phyloP scores from a whole-genome alignment of 441 rosid genomes.

The Melastoma candidum region DNA sequence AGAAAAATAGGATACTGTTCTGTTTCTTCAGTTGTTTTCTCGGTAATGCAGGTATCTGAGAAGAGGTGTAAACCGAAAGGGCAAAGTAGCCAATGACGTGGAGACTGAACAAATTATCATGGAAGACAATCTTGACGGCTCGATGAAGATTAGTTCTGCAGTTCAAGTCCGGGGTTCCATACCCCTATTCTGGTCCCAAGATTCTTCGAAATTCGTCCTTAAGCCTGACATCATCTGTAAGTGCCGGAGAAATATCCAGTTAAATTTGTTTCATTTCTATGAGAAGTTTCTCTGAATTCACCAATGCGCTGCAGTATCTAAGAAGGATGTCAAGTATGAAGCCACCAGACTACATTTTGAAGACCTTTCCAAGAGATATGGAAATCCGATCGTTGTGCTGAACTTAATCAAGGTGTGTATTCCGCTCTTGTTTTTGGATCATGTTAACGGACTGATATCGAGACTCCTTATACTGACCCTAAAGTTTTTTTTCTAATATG shows the following conservation, averaged over 20 bases:
- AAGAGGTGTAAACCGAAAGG: conserved; percentile 92
- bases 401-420: conserved; percentile 82
- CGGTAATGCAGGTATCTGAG: conserved; percentile 61
- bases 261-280: neutral
- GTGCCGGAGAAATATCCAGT: conserved; percentile 14
- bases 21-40: neutral
- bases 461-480: neutral
- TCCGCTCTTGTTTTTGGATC: neutral
- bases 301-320: conserved; percentile 50
- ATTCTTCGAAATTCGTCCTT: conserved; percentile 88
- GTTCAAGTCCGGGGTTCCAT: conserved; percentile 98
- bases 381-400: conserved; percentile 83
- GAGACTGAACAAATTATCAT: conserved; percentile 97
- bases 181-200: conserved; percentile 98
- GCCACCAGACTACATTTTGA: conserved; percentile 93
- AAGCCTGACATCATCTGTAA: conserved; percentile 92
- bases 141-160: conserved; percentile 69
- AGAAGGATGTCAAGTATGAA: conserved; percentile 80
- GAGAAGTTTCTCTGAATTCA: conserved; percentile 15
- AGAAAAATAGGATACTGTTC: neutral
- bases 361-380: conserved; percentile 90
- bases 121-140: conserved; percentile 72
- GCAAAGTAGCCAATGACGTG: conserved; percentile 98
- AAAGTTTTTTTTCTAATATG: neutral
- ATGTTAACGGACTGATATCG: neutral